These are phyloP conservation scores for Micractinium conductrix DNA, from an alignment of 139 green algal species.

Conservation along the genomic window DNA sequence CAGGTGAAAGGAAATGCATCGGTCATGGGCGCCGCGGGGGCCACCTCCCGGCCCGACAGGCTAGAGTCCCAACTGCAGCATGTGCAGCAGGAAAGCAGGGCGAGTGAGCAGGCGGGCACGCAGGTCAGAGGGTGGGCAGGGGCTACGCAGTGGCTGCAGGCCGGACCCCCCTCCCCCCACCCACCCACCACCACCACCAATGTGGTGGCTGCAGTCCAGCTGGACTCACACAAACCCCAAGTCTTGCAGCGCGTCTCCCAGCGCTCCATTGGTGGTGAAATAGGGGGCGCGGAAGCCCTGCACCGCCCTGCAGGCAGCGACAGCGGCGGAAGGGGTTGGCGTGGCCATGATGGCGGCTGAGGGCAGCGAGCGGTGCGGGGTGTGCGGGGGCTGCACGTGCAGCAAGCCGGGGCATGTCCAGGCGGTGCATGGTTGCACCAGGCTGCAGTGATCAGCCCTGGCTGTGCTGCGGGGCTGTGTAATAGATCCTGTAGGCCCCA, in stretches of 20 bases:
- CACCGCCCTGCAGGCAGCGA: not conserved
- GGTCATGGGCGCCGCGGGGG: not conserved
- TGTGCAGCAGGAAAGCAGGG: not conserved
- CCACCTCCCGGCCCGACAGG: not conserved
- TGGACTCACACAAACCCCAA: not conserved
- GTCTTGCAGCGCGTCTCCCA: not conserved
- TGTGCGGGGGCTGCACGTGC: no score
- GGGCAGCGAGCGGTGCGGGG: no score
- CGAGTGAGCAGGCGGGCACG: not conserved
- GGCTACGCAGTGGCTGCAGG: not conserved
- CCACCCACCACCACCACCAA: not conserved
- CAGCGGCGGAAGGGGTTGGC: no score
- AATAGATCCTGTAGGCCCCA: no score
- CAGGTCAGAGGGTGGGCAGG: not conserved
- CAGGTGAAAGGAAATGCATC: not conserved
- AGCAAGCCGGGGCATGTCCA: no score
- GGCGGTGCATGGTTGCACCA: no score
- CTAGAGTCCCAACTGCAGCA: not conserved
- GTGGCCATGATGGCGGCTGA: no score
- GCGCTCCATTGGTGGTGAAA: not conserved
- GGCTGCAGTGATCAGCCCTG: no score
- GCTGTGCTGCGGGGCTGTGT: no score
- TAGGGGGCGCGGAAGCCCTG: slow-evolving; percentile 5
- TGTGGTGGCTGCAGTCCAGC: not conserved
- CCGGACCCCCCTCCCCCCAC: no score